Evolutionary conservation across 1,284 basidiomycete genomes (phyloP).

Genomic region (Microbotryum intermedium): DNA sequence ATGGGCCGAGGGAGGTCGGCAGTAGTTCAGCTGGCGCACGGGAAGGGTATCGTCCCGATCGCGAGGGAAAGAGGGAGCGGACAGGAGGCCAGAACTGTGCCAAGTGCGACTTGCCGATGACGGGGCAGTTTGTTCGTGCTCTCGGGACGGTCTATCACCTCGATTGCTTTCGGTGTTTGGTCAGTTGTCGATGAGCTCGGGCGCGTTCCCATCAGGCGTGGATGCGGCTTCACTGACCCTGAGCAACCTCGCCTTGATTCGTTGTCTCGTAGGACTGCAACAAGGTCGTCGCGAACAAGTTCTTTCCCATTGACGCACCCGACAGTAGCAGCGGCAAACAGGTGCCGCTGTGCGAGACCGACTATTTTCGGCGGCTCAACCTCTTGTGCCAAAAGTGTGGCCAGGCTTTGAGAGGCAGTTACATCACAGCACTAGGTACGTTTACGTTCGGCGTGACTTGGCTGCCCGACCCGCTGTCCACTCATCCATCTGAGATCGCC

Average conservation of each 20-base stretch:
- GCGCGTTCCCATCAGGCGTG: background rate
- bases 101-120: slow-evolving; percentile 33
- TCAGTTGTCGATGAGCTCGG: slow-evolving; percentile 40
- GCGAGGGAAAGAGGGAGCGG: background rate
- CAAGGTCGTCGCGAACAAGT: slow-evolving; percentile 92
- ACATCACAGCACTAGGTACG: slow-evolving; percentile 98
- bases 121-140: slow-evolving; percentile 80
- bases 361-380: slow-evolving; percentile 93
- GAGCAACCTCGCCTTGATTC: background rate
- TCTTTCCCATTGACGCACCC: slow-evolving; percentile 89
- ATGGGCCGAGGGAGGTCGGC: no score
- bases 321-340: slow-evolving; percentile 57
- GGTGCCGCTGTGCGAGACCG: slow-evolving; percentile 90
- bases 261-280: slow-evolving; percentile 70
- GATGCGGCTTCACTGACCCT: background rate
- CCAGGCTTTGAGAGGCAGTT: slow-evolving; percentile 87
- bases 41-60: background rate
- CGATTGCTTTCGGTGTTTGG: slow-evolving; percentile 94
- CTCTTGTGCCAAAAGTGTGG: slow-evolving; percentile 95
- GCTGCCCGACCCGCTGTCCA: background rate
- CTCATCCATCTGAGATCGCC: background rate
- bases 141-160: slow-evolving; percentile 90
- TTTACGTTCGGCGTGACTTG: slow-evolving; percentile 30
- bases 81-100: slow-evolving; percentile 17
- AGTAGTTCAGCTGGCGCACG: no score